A percentile compares a stretch with the other conserved stretches of the same genome.
phyloP scores from a whole-genome alignment of 305 asterid species.

The Vinca major region DNA sequence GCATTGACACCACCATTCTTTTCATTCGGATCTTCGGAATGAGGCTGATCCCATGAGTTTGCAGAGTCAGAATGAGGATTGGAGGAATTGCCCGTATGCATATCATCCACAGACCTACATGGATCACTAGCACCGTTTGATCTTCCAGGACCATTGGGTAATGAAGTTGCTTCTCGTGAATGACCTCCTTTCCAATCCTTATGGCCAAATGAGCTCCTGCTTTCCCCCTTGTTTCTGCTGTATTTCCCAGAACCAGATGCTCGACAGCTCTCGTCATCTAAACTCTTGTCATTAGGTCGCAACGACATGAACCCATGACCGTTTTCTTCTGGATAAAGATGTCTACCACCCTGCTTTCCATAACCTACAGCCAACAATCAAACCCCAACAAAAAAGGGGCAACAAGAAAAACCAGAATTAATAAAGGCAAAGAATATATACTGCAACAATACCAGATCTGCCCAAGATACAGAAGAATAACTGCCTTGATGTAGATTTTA shows the following conservation, averaged over 20 bases:
- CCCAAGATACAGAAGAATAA: conserved; percentile 21
- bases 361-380: conserved; percentile 64
- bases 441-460: conserved; percentile 41
- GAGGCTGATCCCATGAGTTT: conserved; percentile 33
- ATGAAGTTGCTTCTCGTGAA: conserved; percentile 39
- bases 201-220: conserved; percentile 50
- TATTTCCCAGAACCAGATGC: conserved; percentile 56
- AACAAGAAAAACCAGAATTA: conserved; percentile 20
- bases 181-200: conserved; percentile 56
- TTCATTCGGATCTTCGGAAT: conserved; percentile 43
- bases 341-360: conserved; percentile 93
- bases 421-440: conserved; percentile 13
- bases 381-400: conserved; percentile 23
- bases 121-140: conserved; percentile 33
- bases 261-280: conserved; percentile 60
- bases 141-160: conserved; percentile 48
- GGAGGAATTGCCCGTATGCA: conserved; percentile 27
- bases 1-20: conserved; percentile 29
- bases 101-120: conserved; percentile 52
- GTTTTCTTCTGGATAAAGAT: conserved; percentile 59
- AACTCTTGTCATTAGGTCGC: conserved; percentile 55
- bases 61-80: conserved; percentile 35
- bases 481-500: conserved; percentile 5
- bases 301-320: conserved; percentile 62
- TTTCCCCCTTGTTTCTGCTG: conserved; percentile 53